These are phyloP conservation scores for Alternaria dauci DNA, from an alignment of 2,329 filamentous ascomycete genomes.

Conservation along the genomic window DNA sequence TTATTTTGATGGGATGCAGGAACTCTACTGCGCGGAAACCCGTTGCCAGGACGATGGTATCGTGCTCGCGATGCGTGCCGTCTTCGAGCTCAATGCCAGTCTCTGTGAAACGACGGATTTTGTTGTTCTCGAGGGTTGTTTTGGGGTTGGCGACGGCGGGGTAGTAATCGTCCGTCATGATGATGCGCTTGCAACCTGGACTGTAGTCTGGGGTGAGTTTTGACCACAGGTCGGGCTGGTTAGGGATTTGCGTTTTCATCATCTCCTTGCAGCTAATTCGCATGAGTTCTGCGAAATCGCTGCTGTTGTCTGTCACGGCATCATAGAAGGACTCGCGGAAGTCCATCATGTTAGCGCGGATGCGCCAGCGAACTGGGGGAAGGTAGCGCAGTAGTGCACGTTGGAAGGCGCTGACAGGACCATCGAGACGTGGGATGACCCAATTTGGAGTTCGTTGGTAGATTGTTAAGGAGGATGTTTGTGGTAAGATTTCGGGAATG, in stretches of 20 bases:
- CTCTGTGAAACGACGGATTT: conserved; percentile 58
- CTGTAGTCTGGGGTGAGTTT: conserved; percentile 63
- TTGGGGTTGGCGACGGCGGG: conserved; percentile 58
- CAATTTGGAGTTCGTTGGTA: conserved; percentile 69
- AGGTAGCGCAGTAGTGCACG: conserved; percentile 59
- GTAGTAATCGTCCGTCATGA: conserved; percentile 66
- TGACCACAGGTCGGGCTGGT: conserved; percentile 61
- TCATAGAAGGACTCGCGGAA: conserved; percentile 60
- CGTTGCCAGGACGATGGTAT: conserved; percentile 66
- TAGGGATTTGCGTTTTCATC: conserved; percentile 59
- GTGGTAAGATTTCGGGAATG: conserved; percentile 64
- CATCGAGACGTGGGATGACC: conserved; percentile 64
- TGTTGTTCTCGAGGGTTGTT: conserved; percentile 61
- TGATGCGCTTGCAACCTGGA: conserved; percentile 64
- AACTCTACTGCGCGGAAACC: conserved; percentile 68
- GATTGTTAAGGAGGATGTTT: conserved; percentile 60
- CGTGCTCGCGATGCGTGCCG: conserved; percentile 57
- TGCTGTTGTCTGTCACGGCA: conserved; percentile 54
- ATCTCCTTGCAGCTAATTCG: conserved; percentile 47
- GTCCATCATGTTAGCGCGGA: conserved; percentile 64
- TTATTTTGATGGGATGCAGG: conserved; percentile 65
- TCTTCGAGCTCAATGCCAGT: conserved; percentile 58
- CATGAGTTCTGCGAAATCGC: conserved; percentile 53
- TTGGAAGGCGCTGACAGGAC: conserved; percentile 54
- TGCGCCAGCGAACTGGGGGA: conserved; percentile 60